A percentile compares a stretch with the other conserved stretches of the same genome.
phyloP scores from a whole-genome alignment of 2,329 filamentous ascomycete genomes.

The Aspergillus sp. region DNA sequence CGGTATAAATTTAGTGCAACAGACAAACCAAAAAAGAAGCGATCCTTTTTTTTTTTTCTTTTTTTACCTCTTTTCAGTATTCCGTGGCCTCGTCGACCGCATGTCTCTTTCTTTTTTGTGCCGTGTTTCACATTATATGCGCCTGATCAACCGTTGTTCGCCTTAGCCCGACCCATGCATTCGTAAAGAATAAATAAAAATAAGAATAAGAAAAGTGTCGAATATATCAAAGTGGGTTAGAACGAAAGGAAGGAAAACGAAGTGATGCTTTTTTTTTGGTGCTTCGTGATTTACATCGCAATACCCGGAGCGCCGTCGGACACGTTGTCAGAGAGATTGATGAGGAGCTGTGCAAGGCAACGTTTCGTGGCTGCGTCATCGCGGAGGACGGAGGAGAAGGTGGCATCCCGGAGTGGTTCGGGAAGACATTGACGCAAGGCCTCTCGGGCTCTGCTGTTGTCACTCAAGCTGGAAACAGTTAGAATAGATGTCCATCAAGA shows the following conservation, averaged over 20 bases:
- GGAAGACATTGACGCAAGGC: constrained; percentile 92
- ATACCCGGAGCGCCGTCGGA: constrained; percentile 44
- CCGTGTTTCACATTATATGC: constrained; percentile 26
- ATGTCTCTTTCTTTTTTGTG: constrained; percentile 10
- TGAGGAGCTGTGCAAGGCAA: constrained; percentile 91
- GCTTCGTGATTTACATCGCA: constrained; percentile 31
- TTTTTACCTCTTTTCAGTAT: constrained; percentile 3
- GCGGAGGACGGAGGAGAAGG: constrained; percentile 90
- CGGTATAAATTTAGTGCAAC: constrained; percentile 2
- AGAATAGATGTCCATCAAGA: constrained; percentile 3
- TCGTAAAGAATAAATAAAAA: constrained; percentile 22
- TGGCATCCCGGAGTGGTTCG: constrained; percentile 96
- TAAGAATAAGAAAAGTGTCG: constrained; percentile 15
- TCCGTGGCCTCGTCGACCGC: constrained; percentile 4
- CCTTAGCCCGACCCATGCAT: constrained; percentile 37
- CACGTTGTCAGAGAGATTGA: constrained; percentile 90
- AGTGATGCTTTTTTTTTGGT: constrained; percentile 22
- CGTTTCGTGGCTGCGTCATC: constrained; percentile 97
- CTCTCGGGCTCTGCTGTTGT: constrained; percentile 92
- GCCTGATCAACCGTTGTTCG: constrained; percentile 33
- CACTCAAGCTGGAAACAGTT: constrained; percentile 61
- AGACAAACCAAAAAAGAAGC: constrained; percentile 8
- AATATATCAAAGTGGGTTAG: constrained; percentile 27
- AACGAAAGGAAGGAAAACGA: constrained; percentile 11
- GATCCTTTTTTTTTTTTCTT: constrained; percentile 5